Evolutionary conservation across 78 protist species (phyloP).

Genomic region (Cavenderia fasciculata): DNA sequence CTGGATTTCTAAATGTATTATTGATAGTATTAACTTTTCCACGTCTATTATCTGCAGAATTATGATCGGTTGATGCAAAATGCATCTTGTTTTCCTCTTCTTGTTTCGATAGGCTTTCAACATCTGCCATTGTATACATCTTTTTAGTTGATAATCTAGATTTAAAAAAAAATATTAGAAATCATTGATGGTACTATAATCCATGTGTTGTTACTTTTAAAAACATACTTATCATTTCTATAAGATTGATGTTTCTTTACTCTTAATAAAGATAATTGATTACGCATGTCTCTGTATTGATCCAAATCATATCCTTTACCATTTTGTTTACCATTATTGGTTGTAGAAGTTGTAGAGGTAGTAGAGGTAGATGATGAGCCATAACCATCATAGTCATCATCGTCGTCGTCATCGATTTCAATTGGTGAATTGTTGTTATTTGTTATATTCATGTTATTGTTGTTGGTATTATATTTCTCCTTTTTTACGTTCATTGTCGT

Average conservation of each 20-base stretch:
- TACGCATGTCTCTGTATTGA: not conserved
- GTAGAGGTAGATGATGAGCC: too few species aligned
- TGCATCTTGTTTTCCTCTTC: constrained; percentile 2
- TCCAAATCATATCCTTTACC: not conserved
- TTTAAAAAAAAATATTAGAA: not conserved
- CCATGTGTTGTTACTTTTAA: too few species aligned
- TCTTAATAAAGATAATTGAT: constrained; percentile 31
- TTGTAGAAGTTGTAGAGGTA: not conserved
- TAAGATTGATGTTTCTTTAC: constrained; percentile 1
- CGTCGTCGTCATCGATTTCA: too few species aligned
- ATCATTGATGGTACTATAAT: not conserved
- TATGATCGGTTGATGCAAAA: not conserved
- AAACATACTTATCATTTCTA: constrained; percentile 29
- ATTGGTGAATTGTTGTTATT: not conserved
- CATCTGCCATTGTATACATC: constrained; percentile 5
- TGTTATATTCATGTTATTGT: not conserved
- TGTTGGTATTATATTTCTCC: too few species aligned
- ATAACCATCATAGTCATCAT: too few species aligned
- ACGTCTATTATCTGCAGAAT: too few species aligned
- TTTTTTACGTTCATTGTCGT: too few species aligned
- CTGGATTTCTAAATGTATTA: constrained; percentile 23
- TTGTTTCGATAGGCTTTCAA: not conserved
- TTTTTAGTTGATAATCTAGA: constrained; percentile 24
- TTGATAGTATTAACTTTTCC: constrained; percentile 13
- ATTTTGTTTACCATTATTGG: not conserved